Evolutionary conservation across 257 asterid genomes (phyloP).

Genomic region (Gentiana dahurica): DNA sequence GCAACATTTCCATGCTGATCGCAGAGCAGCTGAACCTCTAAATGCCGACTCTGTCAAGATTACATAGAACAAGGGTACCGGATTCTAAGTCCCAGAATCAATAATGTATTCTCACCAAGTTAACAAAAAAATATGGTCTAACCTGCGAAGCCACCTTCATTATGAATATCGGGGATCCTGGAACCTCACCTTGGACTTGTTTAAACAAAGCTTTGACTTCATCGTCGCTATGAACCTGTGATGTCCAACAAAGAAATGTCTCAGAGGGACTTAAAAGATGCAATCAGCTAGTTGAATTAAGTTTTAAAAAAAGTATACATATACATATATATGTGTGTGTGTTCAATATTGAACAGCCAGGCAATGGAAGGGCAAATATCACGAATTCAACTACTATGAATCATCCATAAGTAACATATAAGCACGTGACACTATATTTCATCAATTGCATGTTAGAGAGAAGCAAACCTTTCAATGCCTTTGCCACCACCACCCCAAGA

Average conservation of each 20-base stretch:
- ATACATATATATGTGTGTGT: neutral
- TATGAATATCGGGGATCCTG: conserved; percentile 96
- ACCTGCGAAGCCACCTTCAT: conserved; percentile 99
- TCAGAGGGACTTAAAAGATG: neutral
- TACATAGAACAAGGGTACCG: conserved; percentile 13
- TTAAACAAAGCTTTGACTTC: conserved; percentile 94
- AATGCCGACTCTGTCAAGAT: conserved; percentile 86
- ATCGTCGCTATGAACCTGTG: conserved; percentile 89
- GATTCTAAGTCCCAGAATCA: conserved; percentile 5
- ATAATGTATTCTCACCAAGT: conserved; percentile 1
- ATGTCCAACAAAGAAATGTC: conserved; percentile 12
- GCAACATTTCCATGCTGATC: conserved; percentile 96
- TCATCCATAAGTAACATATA: conserved; percentile 1
- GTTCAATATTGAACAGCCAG: neutral
- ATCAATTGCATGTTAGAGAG: conserved; percentile 5
- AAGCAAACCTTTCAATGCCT: conserved; percentile 94
- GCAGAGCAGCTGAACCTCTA: conserved; percentile 95
- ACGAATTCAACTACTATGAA: conserved; percentile 5
- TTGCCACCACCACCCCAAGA: conserved; percentile 99
- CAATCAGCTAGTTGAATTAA: neutral
- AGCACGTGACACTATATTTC: conserved; percentile 3
- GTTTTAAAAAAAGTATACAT: neutral
- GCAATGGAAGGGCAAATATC: neutral
- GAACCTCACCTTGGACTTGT: conserved; percentile 99
- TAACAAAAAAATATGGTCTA: conserved; percentile 18